A percentile compares a stretch with the other conserved stretches of the same genome.
Evolutionary conservation across 169 alveolate species (phyloP).

Genomic region (Plasmodium ovale): DNA sequence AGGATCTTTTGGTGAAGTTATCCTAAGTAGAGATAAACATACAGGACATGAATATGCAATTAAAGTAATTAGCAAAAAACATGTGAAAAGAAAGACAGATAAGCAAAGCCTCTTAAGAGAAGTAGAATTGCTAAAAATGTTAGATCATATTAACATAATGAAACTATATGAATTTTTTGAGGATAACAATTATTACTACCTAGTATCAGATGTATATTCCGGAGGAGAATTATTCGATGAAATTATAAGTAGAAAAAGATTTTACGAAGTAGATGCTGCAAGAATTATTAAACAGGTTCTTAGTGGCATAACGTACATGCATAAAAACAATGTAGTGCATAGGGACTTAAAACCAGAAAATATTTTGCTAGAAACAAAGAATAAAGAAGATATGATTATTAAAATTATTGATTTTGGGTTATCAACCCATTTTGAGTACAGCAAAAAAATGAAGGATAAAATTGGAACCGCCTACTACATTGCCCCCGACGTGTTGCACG

Average conservation of each 20-base stretch:
- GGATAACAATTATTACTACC: slow-evolving; percentile 89
- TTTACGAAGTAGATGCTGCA: slow-evolving; percentile 95
- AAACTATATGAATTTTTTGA: slow-evolving; percentile 92
- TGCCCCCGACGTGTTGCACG: slow-evolving; percentile 94
- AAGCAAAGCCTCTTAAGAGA: slow-evolving; percentile 89
- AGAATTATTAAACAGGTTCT: slow-evolving; percentile 92
- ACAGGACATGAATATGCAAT: slow-evolving; percentile 93
- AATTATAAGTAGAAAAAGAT: slow-evolving; percentile 91
- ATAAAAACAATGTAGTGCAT: slow-evolving; percentile 91
- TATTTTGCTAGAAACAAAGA: slow-evolving; percentile 90
- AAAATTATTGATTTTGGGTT: slow-evolving; percentile 97
- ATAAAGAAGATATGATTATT: slow-evolving; percentile 88
- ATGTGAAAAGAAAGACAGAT: slow-evolving; percentile 90
- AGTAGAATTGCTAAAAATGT: slow-evolving; percentile 88
- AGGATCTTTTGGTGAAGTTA: slow-evolving; percentile 95
- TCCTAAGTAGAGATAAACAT: slow-evolving; percentile 89
- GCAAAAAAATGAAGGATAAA: slow-evolving; percentile 93
- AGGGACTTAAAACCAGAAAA: slow-evolving; percentile 93
- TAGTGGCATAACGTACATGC: slow-evolving; percentile 94
- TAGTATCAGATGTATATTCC: slow-evolving; percentile 93
- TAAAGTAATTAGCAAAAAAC: slow-evolving; percentile 91
- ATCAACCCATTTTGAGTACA: slow-evolving; percentile 91
- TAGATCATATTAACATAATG: slow-evolving; percentile 94
- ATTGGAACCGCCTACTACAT: slow-evolving; percentile 96
- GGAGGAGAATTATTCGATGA: slow-evolving; percentile 97